Evolutionary conservation across 2,329 filamentous ascomycete species (phyloP).

Genomic region (Diaporthe ampelina): DNA sequence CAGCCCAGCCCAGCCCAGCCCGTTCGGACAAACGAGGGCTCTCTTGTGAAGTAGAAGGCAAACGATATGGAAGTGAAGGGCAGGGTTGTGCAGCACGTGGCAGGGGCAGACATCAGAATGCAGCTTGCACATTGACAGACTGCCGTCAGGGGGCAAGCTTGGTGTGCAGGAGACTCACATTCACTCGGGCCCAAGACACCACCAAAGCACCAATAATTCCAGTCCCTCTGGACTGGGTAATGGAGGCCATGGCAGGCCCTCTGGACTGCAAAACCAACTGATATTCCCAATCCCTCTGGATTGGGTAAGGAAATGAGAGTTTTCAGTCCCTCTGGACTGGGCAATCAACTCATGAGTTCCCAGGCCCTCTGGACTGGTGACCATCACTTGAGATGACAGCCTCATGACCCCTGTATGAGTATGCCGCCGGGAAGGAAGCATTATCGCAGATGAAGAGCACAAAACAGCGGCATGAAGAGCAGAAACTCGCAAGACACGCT

Average conservation of each 20-base stretch:
- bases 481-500: conserved; percentile 23
- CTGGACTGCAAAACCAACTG: not conserved
- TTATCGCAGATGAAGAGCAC: conserved; percentile 4
- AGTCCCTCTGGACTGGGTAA: not conserved
- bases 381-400: not conserved
- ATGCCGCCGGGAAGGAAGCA: not conserved
- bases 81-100: not conserved
- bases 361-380: conserved; percentile 3
- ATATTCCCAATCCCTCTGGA: not conserved
- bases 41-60: not conserved
- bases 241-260: not conserved
- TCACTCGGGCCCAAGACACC: not conserved
- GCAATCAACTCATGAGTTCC: not conserved
- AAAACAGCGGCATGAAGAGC: conserved; percentile 2
- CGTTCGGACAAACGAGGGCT: not conserved
- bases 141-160: not conserved
- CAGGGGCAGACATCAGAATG: conserved; percentile 1
- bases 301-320: not conserved
- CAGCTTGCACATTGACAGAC: not conserved
- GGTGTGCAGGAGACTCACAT: not conserved
- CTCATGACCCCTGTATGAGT: not conserved
- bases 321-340: not conserved
- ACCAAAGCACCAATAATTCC: not conserved
- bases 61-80: not conserved
- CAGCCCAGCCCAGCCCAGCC: not conserved